Conservation (phyloP, 2,329 filamentous ascomycete species). For the Allantophomopsis cytisporea region DNA sequence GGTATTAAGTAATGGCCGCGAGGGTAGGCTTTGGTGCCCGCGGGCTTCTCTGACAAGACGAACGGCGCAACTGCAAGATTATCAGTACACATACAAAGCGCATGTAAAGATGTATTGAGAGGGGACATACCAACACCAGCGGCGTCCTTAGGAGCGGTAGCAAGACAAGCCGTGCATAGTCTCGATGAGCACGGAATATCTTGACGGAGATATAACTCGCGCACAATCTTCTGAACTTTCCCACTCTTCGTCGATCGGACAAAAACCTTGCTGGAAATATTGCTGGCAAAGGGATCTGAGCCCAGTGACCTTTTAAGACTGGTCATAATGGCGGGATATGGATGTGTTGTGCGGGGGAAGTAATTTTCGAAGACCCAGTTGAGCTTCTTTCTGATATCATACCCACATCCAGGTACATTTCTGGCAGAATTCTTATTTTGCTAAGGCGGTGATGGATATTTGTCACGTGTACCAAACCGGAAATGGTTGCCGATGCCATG, state of each 20-base stretch:
- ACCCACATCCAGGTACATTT: too few species aligned
- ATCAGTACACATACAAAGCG: constrained; percentile 1
- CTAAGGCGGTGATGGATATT: too few species aligned
- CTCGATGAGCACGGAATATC: constrained; percentile 96
- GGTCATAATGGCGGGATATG: constrained; percentile 32
- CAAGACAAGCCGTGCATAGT: constrained; percentile 66
- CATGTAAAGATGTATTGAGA: too few species aligned
- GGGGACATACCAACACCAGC: constrained; percentile 49
- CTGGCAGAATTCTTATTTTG: too few species aligned
- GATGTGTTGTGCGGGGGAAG: too few species aligned
- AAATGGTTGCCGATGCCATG: too few species aligned
- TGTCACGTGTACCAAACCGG: too few species aligned
- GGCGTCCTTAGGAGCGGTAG: constrained; percentile 65
- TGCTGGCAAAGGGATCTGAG: constrained; percentile 43
- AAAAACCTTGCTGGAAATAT: constrained; percentile 90
- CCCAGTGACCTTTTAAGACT: constrained; percentile 47
- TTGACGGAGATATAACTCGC: constrained; percentile 88
- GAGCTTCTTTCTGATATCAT: too few species aligned
- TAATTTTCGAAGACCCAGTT: too few species aligned
- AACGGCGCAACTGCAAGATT: constrained; percentile 54
- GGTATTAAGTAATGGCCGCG: constrained; percentile 89
- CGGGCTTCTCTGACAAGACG: constrained; percentile 78
- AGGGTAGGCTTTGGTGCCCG: constrained; percentile 68
- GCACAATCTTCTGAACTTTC: constrained; percentile 97
- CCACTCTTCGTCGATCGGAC: constrained; percentile 89